Evolutionary conservation across 2,329 filamentous ascomycete species (phyloP), one percentile per base, ranked within the genome.

Genomic region (Colletotrichum sp.): DNA sequence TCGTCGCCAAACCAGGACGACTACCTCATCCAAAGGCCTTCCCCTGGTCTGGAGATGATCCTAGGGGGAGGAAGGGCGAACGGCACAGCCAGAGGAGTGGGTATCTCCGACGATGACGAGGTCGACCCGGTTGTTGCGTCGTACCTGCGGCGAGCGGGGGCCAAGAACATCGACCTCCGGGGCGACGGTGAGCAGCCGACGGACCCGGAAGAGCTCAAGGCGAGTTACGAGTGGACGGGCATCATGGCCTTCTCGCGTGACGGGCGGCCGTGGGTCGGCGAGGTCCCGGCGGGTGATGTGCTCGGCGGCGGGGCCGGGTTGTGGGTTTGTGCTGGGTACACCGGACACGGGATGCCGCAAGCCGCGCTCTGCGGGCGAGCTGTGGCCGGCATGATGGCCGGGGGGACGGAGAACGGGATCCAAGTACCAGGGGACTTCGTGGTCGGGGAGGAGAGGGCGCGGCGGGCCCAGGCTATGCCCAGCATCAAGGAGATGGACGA

Each of bases 181-280:
- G 77, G 71, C 3, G 77, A 81, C 80, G 60, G 74, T 84, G 24
- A 83, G 76, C 6, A 71, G 79, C n/a, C 81, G 83, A 9, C 86
- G 87, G 44, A 83, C 26, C 24, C 84, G 49, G 81, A 88, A 36
- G 85, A 87, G 60, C 83, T 95, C 24, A 80, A 85, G 26, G 88
- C 90, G 12, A 84, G 89, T 34, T 91, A 90, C 81, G 92, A 94
- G 81, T 96, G 95, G 95, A 95, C 93, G 3, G 95, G 95, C 0
- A 94, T 96, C 79, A 96, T 96, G 94, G 94, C 93, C 0, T 96
- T 92, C 83, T 92, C 91, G 34, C 86, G 92, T 8, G 95, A 96
- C 81, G 86, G 89, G 0, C 83, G 89, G 67, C 94, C 95, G 0
- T 96, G 93, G 92, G 92, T 96, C 3, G 95, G 94, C 0, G 84